Evolutionary conservation across 2,329 filamentous ascomycete species (phyloP).

Genomic region (Epichloe sylvatica): DNA sequence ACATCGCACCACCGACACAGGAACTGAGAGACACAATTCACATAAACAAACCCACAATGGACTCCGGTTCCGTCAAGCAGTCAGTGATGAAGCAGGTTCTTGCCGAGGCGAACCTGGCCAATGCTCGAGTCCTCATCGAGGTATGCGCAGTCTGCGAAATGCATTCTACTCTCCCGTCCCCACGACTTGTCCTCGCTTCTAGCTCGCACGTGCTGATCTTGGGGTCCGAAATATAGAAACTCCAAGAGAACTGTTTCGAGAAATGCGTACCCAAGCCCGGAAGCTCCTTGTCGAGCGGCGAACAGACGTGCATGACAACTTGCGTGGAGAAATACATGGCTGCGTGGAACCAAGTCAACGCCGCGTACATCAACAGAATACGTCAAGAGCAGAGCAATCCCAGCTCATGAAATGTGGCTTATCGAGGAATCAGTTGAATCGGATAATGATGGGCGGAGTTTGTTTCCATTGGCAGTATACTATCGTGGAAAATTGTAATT

Average conservation of each 20-base stretch:
- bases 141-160: conserved; percentile 24
- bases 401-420: background rate
- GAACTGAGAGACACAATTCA: no score
- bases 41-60: conserved; percentile 26
- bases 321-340: conserved; percentile 82
- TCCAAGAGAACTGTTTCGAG: conserved; percentile 71
- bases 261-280: conserved; percentile 62
- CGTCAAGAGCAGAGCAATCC: conserved; percentile 39
- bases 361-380: conserved; percentile 49
- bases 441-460: background rate
- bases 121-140: conserved; percentile 57
- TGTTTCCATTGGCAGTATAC: background rate
- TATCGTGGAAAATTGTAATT: background rate
- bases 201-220: conserved; percentile 4
- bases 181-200: background rate
- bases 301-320: conserved; percentile 55
- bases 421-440: background rate
- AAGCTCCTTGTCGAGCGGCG: conserved; percentile 48
- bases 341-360: conserved; percentile 63
- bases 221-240: conserved; percentile 39
- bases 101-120: conserved; percentile 50
- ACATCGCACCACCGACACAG: no score
- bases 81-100: conserved; percentile 52
- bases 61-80: conserved; percentile 44
- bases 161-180: background rate